Percentiles rank a stretch among this genome's conserved stretches.
phyloP scores from a whole-genome alignment of 768 basidiomycete genomes.

The Tulasnella sp. region DNA sequence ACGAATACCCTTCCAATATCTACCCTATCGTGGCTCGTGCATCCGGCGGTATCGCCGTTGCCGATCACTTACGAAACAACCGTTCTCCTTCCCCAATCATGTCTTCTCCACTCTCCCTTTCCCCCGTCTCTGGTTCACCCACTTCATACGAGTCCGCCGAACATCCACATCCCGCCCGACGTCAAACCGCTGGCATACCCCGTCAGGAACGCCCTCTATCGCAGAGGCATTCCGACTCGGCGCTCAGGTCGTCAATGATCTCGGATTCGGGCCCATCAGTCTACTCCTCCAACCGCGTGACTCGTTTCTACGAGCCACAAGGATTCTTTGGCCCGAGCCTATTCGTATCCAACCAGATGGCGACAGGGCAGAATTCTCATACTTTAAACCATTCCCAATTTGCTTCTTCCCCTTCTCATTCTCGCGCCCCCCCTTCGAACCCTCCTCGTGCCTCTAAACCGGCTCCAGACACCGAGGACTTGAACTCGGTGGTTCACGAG shows the following conservation, averaged over 20 bases:
- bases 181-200: conserved; percentile 2
- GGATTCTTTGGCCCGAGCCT: conserved; percentile 17
- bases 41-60: conserved; percentile 12
- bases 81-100: conserved; percentile 17
- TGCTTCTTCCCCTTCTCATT: not conserved
- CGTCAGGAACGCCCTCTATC: not conserved
- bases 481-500: not conserved
- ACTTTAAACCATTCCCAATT: not conserved
- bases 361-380: not conserved
- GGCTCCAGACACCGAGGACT: not conserved
- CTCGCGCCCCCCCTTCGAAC: conserved; percentile 6
- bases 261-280: conserved; percentile 1
- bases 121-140: conserved; percentile 10
- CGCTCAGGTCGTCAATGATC: conserved; percentile 20
- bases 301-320: conserved; percentile 17
- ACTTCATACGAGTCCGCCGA: conserved; percentile 10
- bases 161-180: conserved; percentile 11
- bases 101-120: conserved; percentile 12
- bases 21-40: conserved; percentile 7
- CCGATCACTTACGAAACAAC: conserved; percentile 10
- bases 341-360: conserved; percentile 15
- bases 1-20: conserved; percentile 21
- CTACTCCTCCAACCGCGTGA: not conserved
- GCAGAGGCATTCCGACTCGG: conserved; percentile 10
- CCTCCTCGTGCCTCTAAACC: not conserved